Evolutionary conservation across 2,329 filamentous ascomycete genomes (phyloP), one percentile per base, ranked within the genome.

Genomic region (Fusarium nisikadoi): DNA sequence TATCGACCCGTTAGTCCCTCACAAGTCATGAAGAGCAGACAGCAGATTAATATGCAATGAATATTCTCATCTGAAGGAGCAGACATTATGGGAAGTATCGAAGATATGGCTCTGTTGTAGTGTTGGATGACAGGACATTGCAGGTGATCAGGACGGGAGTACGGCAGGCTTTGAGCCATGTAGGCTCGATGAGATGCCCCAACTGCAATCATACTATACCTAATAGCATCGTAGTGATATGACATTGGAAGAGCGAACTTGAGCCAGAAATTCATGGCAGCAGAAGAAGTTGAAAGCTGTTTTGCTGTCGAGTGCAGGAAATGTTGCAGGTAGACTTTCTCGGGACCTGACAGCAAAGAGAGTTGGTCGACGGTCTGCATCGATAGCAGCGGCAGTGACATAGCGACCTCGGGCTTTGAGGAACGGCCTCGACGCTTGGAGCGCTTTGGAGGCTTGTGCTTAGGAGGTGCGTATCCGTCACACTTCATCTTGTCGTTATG

Each of bases 401-500:
- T 16, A 5, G 11, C 5, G 0, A 13, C 6, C 2, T 19, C 8
- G 13, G 16, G 12, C 3, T 59, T 29, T 5, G 17, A 3, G 8
- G 29, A 9, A 9, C 11, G 2, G 1, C 23, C 16, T 33, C 6
- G 46, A 42, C n/a, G n/a, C 19, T 61, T 65, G 2, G 20, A 29
- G 2, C 25, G n/a, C 14, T 38, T 64, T 1, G 27, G 8, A 6
- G n/a, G 25, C 4, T 58, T 67, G 6, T 46, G 46, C 35, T 61
- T 67, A 0, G 62, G 64, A 16, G 53, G 64, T 10, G 63, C 53
- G 19, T 67, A 67, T 27, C 62, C 64, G 7, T 67, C 64, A 5
- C 64, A 67, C 45, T 53, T 67, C 35, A 67, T 50, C 17, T 42
- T 67, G 43, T 67, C 64, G n/a, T 67, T 43, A 20, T 36, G 23